Conservation (phyloP, 805 yeast genomes). For the Kuraishia capsulata region DNA sequence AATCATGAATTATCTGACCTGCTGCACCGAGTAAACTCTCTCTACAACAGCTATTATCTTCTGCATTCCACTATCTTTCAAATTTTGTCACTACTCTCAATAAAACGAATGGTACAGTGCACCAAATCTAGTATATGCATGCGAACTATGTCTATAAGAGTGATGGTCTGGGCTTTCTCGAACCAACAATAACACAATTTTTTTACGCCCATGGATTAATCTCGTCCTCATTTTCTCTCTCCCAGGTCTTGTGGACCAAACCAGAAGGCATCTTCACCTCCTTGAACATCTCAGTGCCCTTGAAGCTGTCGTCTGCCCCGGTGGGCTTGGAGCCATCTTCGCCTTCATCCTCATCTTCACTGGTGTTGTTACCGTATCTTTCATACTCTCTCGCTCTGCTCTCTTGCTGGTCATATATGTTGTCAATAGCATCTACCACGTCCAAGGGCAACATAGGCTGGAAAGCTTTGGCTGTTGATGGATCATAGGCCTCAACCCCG, state of each 20-base stretch:
- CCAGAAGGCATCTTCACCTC: conserved; percentile 39
- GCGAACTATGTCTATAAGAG: no score
- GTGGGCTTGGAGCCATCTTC: no score
- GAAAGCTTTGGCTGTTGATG: conserved; percentile 41
- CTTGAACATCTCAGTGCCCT: conserved; percentile 40
- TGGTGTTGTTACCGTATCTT: no score
- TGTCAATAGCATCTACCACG: conserved; percentile 65
- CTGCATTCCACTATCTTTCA: no score
- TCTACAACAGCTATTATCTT: no score
- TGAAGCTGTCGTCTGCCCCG: conserved; percentile 6
- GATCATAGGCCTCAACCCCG: conserved; percentile 55
- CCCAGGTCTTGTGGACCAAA: conserved; percentile 43
- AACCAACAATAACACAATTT: no score
- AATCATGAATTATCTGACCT: no score
- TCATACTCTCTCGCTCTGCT: conserved; percentile 7
- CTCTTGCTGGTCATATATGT: conserved; percentile 38
- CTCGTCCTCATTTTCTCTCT: conserved; percentile 33
- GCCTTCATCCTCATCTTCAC: conserved; percentile 11
- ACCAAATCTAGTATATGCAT: no score
- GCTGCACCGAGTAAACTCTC: no score
- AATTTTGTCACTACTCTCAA: no score
- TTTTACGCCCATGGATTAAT: conserved; percentile 55
- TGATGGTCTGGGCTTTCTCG: no score
- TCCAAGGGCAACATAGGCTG: conserved; percentile 70
- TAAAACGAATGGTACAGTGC: no score